Evolutionary conservation across 257 asterid genomes (phyloP).

Genomic region (Scutellaria barbata): DNA sequence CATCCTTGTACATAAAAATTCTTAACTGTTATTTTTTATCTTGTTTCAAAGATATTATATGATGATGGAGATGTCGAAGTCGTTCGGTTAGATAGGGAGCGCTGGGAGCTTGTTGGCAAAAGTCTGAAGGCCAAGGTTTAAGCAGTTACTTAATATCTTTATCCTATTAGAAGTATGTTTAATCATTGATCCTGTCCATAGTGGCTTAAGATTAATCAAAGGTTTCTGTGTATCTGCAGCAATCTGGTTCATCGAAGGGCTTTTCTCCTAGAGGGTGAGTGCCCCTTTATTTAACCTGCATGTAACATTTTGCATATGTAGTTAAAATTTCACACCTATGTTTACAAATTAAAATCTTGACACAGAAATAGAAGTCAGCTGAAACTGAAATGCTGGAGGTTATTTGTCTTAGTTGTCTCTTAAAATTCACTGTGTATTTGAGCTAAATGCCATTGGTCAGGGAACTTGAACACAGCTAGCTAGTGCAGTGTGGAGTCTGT

Average conservation of each 20-base stretch:
- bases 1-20: slow-evolving; percentile 1
- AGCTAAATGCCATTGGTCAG: slow-evolving; percentile 10
- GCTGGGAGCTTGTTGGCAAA: slow-evolving; percentile 51
- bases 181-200: slow-evolving; percentile 6
- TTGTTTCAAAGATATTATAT: slow-evolving; percentile 38
- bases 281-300: slow-evolving; percentile 28
- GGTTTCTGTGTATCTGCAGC: slow-evolving; percentile 53
- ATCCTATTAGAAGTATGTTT: slow-evolving; percentile 10
- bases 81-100: slow-evolving; percentile 50
- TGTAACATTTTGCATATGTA: background rate
- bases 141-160: background rate
- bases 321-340: background rate
- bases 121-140: slow-evolving; percentile 56
- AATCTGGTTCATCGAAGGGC: slow-evolving; percentile 56
- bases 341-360: background rate
- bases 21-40: slow-evolving; percentile 22
- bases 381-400: slow-evolving; percentile 11
- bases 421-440: background rate
- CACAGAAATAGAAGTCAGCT: background rate
- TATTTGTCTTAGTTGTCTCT: background rate
- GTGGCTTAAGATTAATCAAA: slow-evolving; percentile 20
- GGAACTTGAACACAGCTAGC: background rate
- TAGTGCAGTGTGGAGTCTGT: background rate
- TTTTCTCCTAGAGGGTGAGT: slow-evolving; percentile 58
- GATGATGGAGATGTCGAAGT: slow-evolving; percentile 63